Percentiles rank a stretch among this genome's conserved stretches.
phyloP scores from a whole-genome alignment of 1,284 basidiomycete species.

The Malassezia sympodialis region DNA sequence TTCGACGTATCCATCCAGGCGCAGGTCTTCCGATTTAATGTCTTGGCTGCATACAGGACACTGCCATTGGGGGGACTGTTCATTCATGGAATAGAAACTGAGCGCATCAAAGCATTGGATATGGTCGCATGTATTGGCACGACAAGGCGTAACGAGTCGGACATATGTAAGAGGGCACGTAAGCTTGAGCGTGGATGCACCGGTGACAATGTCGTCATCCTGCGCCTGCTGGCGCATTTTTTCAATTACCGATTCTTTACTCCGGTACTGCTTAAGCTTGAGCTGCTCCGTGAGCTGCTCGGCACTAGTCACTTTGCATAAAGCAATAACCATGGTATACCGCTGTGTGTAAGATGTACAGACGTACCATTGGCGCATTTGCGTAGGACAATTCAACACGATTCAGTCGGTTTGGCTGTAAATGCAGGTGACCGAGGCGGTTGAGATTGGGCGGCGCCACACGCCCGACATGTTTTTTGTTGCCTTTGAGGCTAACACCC shows the following conservation, averaged over 20 bases:
- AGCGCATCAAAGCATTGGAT: constrained; percentile 90
- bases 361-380: constrained; percentile 22
- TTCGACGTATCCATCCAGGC: constrained; percentile 75
- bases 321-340: constrained; percentile 25
- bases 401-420: constrained; percentile 22
- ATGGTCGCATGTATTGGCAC: constrained; percentile 75
- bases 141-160: constrained; percentile 72
- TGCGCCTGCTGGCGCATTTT: constrained; percentile 30
- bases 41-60: constrained; percentile 87
- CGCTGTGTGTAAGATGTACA: constrained; percentile 2
- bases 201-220: constrained; percentile 43
- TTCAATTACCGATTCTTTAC: constrained; percentile 31
- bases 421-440: constrained; percentile 24
- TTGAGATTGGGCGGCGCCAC: constrained; percentile 43
- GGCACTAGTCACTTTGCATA: constrained; percentile 27
- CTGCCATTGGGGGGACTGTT: constrained; percentile 87
- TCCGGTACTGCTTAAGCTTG: constrained; percentile 22
- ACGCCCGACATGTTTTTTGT: constrained; percentile 34
- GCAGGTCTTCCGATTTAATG: constrained; percentile 68
- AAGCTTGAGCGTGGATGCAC: constrained; percentile 36
- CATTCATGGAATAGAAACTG: constrained; percentile 89
- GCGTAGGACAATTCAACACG: constrained; percentile 36
- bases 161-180: constrained; percentile 64
- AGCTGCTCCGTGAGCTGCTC: constrained; percentile 29
- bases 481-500: constrained; percentile 32